Conservation (phyloP, 148 eudicot species). For the Chenopodium formosanum region DNA sequence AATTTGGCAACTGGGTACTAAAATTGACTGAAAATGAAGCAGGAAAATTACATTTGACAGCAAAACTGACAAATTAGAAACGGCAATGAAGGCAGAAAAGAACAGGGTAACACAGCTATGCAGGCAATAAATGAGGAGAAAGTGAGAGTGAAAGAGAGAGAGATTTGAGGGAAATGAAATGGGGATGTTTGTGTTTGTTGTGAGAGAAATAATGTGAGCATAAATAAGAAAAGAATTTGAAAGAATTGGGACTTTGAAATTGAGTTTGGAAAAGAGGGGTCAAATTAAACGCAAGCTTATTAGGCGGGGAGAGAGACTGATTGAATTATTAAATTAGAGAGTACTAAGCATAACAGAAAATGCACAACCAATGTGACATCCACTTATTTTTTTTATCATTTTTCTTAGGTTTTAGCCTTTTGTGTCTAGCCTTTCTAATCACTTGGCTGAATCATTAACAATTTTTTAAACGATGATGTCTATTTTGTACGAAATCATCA, state of each 20-base stretch:
- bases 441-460: background rate
- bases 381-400: constrained; percentile 4
- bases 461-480: too few species aligned
- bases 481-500: too few species aligned
- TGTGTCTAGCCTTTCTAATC: constrained; percentile 7
- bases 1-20: constrained; percentile 36
- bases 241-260: background rate
- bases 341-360: background rate
- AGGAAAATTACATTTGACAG: background rate
- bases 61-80: constrained; percentile 14
- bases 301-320: constrained; percentile 15
- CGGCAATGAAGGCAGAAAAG: constrained; percentile 22
- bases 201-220: constrained; percentile 2
- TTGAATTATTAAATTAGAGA: background rate
- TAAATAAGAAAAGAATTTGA: background rate
- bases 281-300: constrained; percentile 23
- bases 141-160: constrained; percentile 7
- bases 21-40: background rate
- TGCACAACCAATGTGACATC: constrained; percentile 23
- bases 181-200: background rate
- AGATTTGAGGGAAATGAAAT: background rate
- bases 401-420: constrained; percentile 4
- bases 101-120: constrained; percentile 38
- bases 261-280: background rate
- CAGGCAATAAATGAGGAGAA: constrained; percentile 19